Base-by-base conservation (phyloP, 2,329 filamentous ascomycete species). In the Blastomyces gilchristii region DNA sequence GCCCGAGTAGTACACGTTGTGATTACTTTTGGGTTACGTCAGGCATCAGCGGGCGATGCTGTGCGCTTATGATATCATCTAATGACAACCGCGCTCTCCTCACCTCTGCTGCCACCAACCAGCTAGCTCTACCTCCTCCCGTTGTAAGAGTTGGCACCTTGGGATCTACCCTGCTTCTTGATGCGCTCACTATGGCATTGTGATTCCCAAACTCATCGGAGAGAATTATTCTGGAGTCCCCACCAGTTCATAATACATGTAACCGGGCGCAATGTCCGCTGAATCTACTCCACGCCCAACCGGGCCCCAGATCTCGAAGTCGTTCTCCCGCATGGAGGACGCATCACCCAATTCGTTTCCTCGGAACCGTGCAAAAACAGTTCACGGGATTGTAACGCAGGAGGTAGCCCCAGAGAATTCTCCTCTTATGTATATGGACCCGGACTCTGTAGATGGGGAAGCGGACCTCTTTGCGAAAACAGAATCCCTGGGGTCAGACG, bases 391-490 rank as follows among this genome's bases (percentile, higher is more conserved):
- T 22, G 45, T 63, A 54, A 50, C 25, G 3, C 45, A 43, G 12
- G 58, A 62, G 31, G 6, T 68, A 22, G 64, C 64, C 14, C 61
- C 66, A 14, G 22, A 65, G 3, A 50, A 64, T 25, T 65, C 67
- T 47, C 58, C 67, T 28, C 67, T 69, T 34, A 65, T 67, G 18
- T 67, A 67, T 9, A 63, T 63, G 25, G 68, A 68, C 18, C 64
- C 66, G 31, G 67, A 65, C 7, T 31, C 63, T 39, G 63, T 66
- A 39, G 68, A 70, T 37, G 69, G 71, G 61, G 67, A 68, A 25
- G 69, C 69, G 1, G 78, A 80, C 68, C 68, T 80, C 49, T 80
- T 81, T 62, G 79, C 82, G 64, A 78, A 77, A 67, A 69, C 69
- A 61, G 68, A 70, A 37, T 72, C 75, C 16, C 68, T 71, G 16